Evolutionary conservation across 108 stramenopile species (phyloP).

Genomic region (Fragilaria crotonensis): DNA sequence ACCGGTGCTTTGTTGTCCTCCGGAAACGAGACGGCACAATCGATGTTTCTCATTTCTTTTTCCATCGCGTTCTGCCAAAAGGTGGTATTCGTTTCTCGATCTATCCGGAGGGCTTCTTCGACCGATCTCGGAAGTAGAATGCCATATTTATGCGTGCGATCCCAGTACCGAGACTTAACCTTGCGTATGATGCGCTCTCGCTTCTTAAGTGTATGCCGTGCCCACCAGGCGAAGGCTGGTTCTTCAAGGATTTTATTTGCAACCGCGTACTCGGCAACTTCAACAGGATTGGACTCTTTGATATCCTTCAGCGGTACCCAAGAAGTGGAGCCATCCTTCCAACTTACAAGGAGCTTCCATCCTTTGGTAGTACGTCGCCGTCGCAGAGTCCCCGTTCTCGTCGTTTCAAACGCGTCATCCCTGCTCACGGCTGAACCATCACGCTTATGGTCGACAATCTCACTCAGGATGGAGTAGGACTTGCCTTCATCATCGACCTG

Average conservation of each 20-base stretch:
- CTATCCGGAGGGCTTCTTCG: no score
- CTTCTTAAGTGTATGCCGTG: conserved; percentile 2
- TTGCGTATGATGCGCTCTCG: no score
- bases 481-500: no score
- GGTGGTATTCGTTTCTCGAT: no score
- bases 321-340: no score
- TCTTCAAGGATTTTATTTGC: no score
- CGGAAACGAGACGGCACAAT: background rate
- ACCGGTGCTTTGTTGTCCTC: conserved; percentile 6
- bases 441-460: conserved; percentile 24
- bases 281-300: conserved; percentile 21
- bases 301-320: conserved; percentile 16
- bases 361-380: no score
- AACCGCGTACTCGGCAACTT: no score
- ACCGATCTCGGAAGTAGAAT: no score
- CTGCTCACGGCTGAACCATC: conserved; percentile 18
- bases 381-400: background rate
- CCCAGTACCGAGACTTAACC: no score
- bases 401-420: conserved; percentile 13
- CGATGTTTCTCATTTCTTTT: conserved; percentile 17
- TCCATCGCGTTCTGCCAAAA: conserved; percentile 4
- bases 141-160: no score
- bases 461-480: conserved; percentile 1
- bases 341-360: no score
- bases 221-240: conserved; percentile 35